A percentile compares a stretch with the other conserved stretches of the same genome.
These are phyloP conservation scores for Takakia lepidozioides DNA, from an alignment of 225 moss, liverwort and hornwort species.

Conservation along the genomic window DNA sequence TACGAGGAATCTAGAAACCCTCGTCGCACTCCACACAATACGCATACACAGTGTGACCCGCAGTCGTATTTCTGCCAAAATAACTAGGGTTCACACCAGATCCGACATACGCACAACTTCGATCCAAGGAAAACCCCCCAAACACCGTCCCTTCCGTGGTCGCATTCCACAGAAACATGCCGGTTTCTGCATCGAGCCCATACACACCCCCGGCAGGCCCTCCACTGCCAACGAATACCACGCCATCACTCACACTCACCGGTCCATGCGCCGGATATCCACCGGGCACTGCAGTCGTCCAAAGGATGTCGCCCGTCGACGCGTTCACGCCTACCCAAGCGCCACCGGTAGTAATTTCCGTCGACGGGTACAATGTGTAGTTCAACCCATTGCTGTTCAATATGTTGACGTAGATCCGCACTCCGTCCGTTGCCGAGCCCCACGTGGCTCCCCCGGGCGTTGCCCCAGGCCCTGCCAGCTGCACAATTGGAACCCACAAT, in stretches of 20 bases:
- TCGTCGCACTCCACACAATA: too few relatives aligned
- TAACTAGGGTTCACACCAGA: slow-evolving; percentile 4
- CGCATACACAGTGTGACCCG: slow-evolving; percentile 7
- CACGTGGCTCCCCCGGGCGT: slow-evolving; percentile 5
- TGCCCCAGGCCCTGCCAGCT: slow-evolving; percentile 11
- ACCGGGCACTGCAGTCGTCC: slow-evolving; percentile 15
- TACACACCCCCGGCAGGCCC: slow-evolving; percentile 7
- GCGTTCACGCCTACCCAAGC: slow-evolving; percentile 31
- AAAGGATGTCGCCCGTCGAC: slow-evolving; percentile 8
- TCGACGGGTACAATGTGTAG: slow-evolving; percentile 5
- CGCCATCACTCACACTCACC: slow-evolving; percentile 6
- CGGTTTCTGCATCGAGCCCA: slow-evolving; percentile 3
- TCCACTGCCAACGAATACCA: neutral
- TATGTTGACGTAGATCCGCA: slow-evolving; percentile 6
- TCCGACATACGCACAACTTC: slow-evolving; percentile 2
- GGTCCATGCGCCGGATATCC: slow-evolving; percentile 4
- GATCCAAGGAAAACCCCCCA: slow-evolving; percentile 4
- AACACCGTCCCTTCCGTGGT: neutral
- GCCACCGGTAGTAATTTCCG: slow-evolving; percentile 3
- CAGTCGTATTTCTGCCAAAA: neutral
- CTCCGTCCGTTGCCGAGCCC: slow-evolving; percentile 16
- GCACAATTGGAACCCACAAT: neutral
- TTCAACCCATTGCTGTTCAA: neutral
- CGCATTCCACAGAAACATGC: neutral
- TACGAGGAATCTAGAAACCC: too few relatives aligned